Base-by-base conservation (phyloP, 768 basidiomycete species). In the Suillus paluster region DNA sequence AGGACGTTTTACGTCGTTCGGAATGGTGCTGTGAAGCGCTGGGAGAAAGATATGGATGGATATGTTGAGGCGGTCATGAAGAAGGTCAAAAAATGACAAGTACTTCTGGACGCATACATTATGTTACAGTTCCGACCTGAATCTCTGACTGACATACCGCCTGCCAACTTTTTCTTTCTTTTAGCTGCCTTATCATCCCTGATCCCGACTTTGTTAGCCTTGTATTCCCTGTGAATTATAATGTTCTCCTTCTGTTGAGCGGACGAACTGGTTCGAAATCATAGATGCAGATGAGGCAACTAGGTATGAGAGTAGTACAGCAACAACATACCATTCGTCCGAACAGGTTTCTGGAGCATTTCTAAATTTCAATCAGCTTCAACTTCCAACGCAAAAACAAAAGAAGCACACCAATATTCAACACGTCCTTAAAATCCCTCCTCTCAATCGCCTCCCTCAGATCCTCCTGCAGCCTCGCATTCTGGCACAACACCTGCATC, bases 31-130 rank as follows among this genome's bases (percentile, higher is more conserved):
- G 67, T 75, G 34, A 70, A 67, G 58, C 49, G 68, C 54, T 61
- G 72, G 65, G 63, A 62, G 41, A 62, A 66, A 30, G 76, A 70
- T 6, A 73, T 78, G 70, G 63, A 63, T 14, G 64, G 67, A 48
- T 77, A 78, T 61, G 74, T 75, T 8, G 67, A 59, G 21, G 44
- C 65, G 25, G 73, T 74, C 4, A 73, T 71, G 62, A 64, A 63
- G 55, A 65, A 60, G 57, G 38, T 73, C 17, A 69, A 68, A 62
- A 48, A 39, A 45, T n/a, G 23, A 30, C 11, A 46, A 17, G 17
- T 54, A 38, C 17, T 25, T 30, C 21, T 38, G 8, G 10, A 17
- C 23, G 36, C 36, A 55, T 55, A 19, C 36, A 55, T 25, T 39
- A 23, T 11, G 23, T 25, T 25, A 55, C 36, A 25, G 19, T 55